Base-by-base conservation (phyloP, 2,329 filamentous ascomycete species). In the Aspergillus intermedius region DNA sequence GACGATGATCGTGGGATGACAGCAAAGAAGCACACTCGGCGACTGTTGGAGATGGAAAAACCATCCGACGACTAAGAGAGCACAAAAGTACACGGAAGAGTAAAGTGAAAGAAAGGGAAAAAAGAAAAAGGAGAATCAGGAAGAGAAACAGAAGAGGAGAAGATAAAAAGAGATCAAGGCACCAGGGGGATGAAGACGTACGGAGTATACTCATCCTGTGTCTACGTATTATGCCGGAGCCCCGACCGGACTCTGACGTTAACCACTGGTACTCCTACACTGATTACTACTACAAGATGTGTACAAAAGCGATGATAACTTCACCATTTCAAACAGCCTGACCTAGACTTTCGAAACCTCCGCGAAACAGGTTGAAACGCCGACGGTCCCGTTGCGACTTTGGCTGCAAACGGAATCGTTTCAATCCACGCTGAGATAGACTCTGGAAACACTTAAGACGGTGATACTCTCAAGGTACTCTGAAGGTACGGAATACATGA, bases 21-120 rank as follows among this genome's bases (percentile, higher is more conserved):
- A 52, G 45, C 37, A 49, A 46, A 32, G 51, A 59, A 48, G 42
- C 44, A 32, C 46, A 42, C 41, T 45, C 50, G 52, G 59, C 60
- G 60, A 60, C 63, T 66, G 61, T 63, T 66, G 62, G 60, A 62
- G 63, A 66, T 37, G 17, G 17, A 37, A 37, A 19, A 37, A 19
- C n/a, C 34, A 15, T 17, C 55, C 56, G 54, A 58, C 55, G 55
- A 54, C 51, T 49, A 49, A 58, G 59, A 54, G 56, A 56, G 25
- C 25, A 30, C 25, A 30, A 4, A 4, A 12, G 9, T 30, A 30
- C 12, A 30, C 9, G 12, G 25, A 30, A 12, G 25, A 30, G 10
- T 30, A 30, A 30, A 30, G 25, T 30, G 10, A 55, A 56, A 55
- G 50, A 57, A 54, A 50, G 45, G 42, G 42, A 46, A 45, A 48